Base-by-base conservation (phyloP, 208 protist species). In the Crithidia sp. region DNA sequence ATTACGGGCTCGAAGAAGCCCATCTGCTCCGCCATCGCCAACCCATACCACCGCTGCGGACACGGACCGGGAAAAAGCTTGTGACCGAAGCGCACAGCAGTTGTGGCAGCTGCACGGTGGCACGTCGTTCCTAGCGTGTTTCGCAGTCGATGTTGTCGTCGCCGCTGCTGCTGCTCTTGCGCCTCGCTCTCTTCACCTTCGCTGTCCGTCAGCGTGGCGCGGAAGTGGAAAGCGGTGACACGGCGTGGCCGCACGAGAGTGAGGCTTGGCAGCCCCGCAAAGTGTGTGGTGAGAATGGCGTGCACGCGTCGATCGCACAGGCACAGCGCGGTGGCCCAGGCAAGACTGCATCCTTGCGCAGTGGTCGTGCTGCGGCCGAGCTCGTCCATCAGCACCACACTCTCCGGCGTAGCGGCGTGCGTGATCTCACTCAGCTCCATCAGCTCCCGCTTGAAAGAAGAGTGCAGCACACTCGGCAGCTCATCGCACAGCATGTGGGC, bases 311-410 rank as follows among this genome's bases (percentile, higher is more conserved):
- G 79, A 19, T 72, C 39, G 28, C 82, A 68, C 71, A 89, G 58
- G 76, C 91, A 87, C 10, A 92, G 73, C 9, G 97, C 70, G 19
- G 98, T 95, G 1, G 98, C 93, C 79, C 96, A 98, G 2, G 98
- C 98, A 52, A 99, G 97, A 13, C 97, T 90, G 56, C 85, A 93
- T 50, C 98, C 98, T 63, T 99, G 97, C 41, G 93, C 93, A 14
- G 95, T 98, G 41, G 79, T 89, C 2, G 97, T 99, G 74, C 97
- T 94, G n/a, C 98, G 72, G 17, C 99, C 98, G 4, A 99, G 87
- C 81, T 99, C 99, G 77, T 99, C 99, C 12, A 99, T 69, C 45
- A 99, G 90, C 55, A 99, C 98, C 10, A 99, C 75, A 44, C 94
- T 98, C 39, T 89, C 67, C 4, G 43, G 19, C 8, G 97, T 99